Conservation (phyloP, 257 asterid genomes). For the Fraxinus excelsior region DNA sequence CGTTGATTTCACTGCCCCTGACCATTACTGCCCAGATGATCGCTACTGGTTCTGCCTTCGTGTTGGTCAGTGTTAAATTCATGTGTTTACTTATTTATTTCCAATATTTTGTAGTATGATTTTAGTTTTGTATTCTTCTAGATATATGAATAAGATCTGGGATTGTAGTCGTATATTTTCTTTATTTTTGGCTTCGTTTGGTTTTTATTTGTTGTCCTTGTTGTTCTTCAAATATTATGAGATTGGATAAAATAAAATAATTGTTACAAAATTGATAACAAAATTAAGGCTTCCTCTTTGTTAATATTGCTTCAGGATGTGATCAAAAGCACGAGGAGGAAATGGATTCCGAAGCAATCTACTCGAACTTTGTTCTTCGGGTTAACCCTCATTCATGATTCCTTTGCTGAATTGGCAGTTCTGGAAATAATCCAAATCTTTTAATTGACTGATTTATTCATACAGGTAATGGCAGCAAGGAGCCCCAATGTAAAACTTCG, state of each 20-base stretch:
- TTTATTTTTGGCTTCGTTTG: background rate
- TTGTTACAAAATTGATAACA: background rate
- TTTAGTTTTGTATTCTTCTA: background rate
- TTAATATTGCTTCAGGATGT: constrained; percentile 66
- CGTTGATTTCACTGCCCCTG: constrained; percentile 73
- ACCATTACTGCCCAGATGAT: constrained; percentile 75
- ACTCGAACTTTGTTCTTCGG: constrained; percentile 81
- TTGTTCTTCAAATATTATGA: background rate
- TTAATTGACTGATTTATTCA: constrained; percentile 10
- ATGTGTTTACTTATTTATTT: background rate
- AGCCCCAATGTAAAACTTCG: constrained; percentile 82
- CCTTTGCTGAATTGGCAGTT: constrained; percentile 8
- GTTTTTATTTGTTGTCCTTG: background rate
- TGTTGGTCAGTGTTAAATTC: constrained; percentile 52
- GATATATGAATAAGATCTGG: background rate
- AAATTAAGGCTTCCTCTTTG: background rate
- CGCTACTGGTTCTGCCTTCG: constrained; percentile 94
- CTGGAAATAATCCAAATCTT: background rate
- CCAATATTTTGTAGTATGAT: background rate
- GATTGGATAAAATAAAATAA: background rate
- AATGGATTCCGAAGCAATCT: constrained; percentile 84
- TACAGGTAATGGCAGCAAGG: constrained; percentile 96
- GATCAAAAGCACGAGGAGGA: constrained; percentile 91
- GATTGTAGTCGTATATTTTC: background rate
- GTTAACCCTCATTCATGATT: constrained; percentile 44